phyloP scores from a whole-genome alignment of 345 rosid species.

The Populus simonii region DNA sequence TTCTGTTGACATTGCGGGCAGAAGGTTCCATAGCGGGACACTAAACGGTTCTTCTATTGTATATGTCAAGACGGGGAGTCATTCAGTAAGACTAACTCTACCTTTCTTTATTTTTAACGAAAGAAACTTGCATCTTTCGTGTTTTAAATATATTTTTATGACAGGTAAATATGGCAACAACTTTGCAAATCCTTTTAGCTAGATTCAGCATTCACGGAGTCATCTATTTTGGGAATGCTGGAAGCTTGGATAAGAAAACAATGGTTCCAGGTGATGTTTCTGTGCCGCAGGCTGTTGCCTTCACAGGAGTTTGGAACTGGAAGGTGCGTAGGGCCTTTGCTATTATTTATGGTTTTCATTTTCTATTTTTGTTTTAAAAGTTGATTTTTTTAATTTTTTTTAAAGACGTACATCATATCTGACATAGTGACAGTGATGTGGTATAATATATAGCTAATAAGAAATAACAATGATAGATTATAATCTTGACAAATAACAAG shows the following conservation, averaged over 20 bases:
- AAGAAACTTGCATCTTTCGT: no score
- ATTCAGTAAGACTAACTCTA: background rate
- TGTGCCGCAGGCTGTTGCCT: background rate
- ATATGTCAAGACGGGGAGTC: background rate
- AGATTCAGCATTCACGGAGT: background rate
- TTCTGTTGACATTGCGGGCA: background rate
- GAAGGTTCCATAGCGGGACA: background rate
- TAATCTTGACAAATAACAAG: no score
- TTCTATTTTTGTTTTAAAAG: no score
- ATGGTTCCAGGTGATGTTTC: background rate
- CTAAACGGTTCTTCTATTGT: background rate
- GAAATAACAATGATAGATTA: no score
- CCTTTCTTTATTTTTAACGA: no score
- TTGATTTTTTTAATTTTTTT: no score
- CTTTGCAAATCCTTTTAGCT: background rate
- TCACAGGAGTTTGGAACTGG: background rate
- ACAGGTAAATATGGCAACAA: background rate
- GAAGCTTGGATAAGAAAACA: background rate
- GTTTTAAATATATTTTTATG: no score
- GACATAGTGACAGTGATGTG: no score
- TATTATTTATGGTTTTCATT: no score
- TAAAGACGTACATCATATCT: no score
- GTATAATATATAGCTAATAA: no score
- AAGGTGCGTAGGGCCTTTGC: background rate
- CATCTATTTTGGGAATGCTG: background rate